These are phyloP conservation scores for Trichoderma guizhouense DNA, from an alignment of 2,329 filamentous ascomycete species.

Conservation along the genomic window DNA sequence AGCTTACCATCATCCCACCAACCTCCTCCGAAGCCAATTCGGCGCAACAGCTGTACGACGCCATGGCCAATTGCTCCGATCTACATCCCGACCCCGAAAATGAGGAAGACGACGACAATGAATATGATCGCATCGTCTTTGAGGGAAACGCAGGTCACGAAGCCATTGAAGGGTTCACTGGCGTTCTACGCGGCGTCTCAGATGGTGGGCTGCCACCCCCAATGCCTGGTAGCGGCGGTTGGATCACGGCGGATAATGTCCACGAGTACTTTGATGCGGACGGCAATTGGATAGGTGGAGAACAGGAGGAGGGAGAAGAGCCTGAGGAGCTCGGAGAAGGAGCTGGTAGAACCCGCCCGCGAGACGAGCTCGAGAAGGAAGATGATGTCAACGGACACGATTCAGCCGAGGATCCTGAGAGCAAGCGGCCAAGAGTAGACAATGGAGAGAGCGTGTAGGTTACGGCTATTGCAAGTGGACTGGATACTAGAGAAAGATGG, in stretches of 20 bases:
- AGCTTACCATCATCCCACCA: conserved; percentile 63
- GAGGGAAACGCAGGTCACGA: conserved; percentile 50
- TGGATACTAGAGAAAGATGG: conserved; percentile 1
- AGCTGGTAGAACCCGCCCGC: conserved; percentile 47
- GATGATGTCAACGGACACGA: conserved; percentile 44
- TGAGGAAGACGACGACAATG: conserved; percentile 55
- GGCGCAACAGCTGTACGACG: conserved; percentile 54
- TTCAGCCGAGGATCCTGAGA: conserved; percentile 41
- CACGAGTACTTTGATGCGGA: conserved; percentile 77
- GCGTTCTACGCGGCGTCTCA: conserved; percentile 48
- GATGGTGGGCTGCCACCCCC: conserved; percentile 59
- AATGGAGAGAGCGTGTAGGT: not conserved
- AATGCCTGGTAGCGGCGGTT: conserved; percentile 70
- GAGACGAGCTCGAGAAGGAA: conserved; percentile 44
- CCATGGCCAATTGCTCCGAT: conserved; percentile 71
- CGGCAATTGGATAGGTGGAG: conserved; percentile 67
- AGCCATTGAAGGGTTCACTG: conserved; percentile 54
- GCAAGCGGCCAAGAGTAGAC: conserved; percentile 45
- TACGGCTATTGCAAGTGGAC: not conserved
- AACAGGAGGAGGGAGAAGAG: conserved; percentile 33
- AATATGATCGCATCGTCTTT: conserved; percentile 54
- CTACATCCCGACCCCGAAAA: conserved; percentile 69
- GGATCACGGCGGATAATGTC: conserved; percentile 92
- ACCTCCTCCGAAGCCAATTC: conserved; percentile 24
- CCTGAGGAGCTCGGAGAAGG: conserved; percentile 59